Evolutionary conservation across 371 early-diverging fungal genomes (phyloP).

Genomic region (Lichtheimia corymbifera): DNA sequence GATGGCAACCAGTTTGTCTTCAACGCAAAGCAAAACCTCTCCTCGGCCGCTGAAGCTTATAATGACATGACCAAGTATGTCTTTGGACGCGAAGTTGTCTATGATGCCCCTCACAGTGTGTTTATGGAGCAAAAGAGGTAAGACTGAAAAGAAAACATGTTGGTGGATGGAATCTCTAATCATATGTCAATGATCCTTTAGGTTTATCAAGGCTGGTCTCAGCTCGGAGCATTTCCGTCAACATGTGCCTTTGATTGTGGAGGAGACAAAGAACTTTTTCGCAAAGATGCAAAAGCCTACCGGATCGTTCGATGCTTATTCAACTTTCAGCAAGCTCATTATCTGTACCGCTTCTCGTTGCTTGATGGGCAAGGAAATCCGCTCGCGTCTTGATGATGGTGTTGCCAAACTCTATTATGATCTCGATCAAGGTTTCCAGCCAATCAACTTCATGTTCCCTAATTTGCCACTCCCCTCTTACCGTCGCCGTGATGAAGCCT

Average conservation of each 20-base stretch:
- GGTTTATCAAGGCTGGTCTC: conserved; percentile 93
- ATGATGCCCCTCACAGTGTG: conserved; percentile 89
- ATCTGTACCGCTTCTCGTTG: conserved; percentile 95
- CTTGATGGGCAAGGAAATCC: conserved; percentile 93
- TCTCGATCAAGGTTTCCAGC: conserved; percentile 92
- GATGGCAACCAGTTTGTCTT: conserved; percentile 97
- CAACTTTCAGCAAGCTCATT: conserved; percentile 86
- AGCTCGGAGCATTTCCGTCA: conserved; percentile 83
- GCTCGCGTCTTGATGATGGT: conserved; percentile 73
- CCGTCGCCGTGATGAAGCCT: conserved; percentile 85
- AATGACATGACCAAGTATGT: conserved; percentile 92
- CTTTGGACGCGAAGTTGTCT: conserved; percentile 95
- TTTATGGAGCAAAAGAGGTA: conserved; percentile 97
- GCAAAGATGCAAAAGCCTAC: conserved; percentile 33
- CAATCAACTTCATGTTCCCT: conserved; percentile 84
- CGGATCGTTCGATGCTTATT: conserved; percentile 69
- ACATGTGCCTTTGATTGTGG: conserved; percentile 86
- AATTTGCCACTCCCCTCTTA: conserved; percentile 49
- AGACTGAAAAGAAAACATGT: background rate
- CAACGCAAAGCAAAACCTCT: conserved; percentile 87
- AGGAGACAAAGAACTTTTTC: conserved; percentile 83
- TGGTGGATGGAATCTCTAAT: background rate
- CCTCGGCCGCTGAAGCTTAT: conserved; percentile 95
- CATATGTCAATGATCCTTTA: conserved; percentile 16
- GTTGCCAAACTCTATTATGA: conserved; percentile 90